Evolutionary conservation across 192 early-diverging fungal genomes (phyloP).

Genomic region (Glomus cerebriforme): DNA sequence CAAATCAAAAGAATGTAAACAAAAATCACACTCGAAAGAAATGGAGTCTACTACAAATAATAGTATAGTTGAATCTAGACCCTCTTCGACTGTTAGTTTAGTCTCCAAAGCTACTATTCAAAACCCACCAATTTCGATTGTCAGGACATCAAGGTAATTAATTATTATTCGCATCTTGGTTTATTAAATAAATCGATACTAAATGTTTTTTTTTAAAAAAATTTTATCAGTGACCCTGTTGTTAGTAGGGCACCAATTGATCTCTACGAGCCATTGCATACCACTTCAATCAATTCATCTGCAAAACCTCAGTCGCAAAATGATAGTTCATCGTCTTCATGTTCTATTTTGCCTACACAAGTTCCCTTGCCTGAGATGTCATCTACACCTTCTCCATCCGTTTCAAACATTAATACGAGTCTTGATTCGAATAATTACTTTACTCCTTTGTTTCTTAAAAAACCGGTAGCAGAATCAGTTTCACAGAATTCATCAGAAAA

Average conservation of each 20-base stretch:
- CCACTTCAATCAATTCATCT: not conserved
- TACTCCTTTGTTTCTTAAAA: not conserved
- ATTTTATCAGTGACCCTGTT: not conserved
- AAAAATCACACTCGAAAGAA: not conserved
- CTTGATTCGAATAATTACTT: not conserved
- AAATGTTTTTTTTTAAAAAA: not conserved
- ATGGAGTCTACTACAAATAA: not conserved
- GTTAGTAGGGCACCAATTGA: slow-evolving; percentile 1
- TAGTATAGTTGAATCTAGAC: not conserved
- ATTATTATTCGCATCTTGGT: not conserved
- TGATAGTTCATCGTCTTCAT: no score
- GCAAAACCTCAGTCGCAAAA: not conserved
- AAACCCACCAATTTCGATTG: not conserved
- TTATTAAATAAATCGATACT: not conserved
- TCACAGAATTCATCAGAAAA: not conserved
- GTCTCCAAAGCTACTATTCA: not conserved
- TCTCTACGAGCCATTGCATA: not conserved
- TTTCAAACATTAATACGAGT: not conserved
- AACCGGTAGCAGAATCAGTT: not conserved
- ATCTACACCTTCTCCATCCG: not conserved
- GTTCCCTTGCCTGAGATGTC: not conserved
- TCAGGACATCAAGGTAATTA: not conserved
- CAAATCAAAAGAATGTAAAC: slow-evolving; percentile 29
- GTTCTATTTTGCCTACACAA: no score
- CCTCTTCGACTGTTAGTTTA: not conserved